Percentiles rank a stretch among this genome's conserved stretches.
phyloP scores from a whole-genome alignment of 148 eudicot genomes.

The Dysphania ambrosioides region DNA sequence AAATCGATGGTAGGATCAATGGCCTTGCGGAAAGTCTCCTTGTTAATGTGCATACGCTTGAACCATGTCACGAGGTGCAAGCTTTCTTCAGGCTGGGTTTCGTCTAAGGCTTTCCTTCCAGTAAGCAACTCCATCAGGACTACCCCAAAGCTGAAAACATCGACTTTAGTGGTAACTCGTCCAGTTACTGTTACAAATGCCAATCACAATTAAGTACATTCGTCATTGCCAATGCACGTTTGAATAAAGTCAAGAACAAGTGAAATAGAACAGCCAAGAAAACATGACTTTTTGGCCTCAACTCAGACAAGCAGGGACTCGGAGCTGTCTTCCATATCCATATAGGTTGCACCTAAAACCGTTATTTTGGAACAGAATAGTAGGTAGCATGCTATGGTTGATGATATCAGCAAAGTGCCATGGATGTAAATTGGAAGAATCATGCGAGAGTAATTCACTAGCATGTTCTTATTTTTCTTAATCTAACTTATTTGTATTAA shows the following conservation, averaged over 20 bases:
- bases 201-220: not conserved
- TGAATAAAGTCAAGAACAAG: not conserved
- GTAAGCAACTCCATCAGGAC: conserved; percentile 87
- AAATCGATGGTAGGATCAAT: conserved; percentile 74
- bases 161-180: conserved; percentile 88
- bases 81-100: conserved; percentile 92
- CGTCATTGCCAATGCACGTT: not conserved
- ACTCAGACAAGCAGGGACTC: not conserved
- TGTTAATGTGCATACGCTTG: conserved; percentile 82
- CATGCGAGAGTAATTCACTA: no score
- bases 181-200: conserved; percentile 62
- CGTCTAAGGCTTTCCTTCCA: conserved; percentile 85
- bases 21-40: conserved; percentile 80
- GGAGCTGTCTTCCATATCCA: not conserved
- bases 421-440: not conserved
- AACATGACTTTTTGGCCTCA: not conserved
- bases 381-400: not conserved
- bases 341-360: not conserved
- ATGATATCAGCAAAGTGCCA: not conserved
- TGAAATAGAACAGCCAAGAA: not conserved
- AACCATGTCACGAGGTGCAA: conserved; percentile 97
- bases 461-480: not conserved
- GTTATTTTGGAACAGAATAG: not conserved
- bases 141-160: conserved; percentile 85
- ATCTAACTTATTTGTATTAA: not conserved